Conservation (phyloP, 306 rosid species). For the Astragalus glycyphyllos region DNA sequence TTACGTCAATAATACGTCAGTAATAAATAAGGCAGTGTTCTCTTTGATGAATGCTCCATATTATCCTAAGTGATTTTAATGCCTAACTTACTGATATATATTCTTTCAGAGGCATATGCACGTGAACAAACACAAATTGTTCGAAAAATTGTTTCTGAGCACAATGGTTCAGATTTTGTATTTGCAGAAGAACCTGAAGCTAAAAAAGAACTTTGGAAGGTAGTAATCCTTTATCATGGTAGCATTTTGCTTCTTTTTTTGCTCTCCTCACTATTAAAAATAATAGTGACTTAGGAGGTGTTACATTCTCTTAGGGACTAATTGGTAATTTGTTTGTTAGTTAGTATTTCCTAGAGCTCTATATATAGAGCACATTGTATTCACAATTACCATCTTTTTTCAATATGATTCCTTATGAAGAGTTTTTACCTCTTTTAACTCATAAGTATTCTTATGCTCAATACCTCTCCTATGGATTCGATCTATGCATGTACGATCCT, state of each 20-base stretch:
- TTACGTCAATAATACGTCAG: slow-evolving; percentile 8
- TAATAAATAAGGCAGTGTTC: slow-evolving; percentile 5
- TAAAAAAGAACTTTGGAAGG: slow-evolving; percentile 94
- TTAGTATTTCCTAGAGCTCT: no score
- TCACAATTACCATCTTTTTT: no score
- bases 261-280: no score
- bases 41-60: slow-evolving; percentile 30
- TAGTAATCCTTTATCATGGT: slow-evolving; percentile 35
- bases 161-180: slow-evolving; percentile 94
- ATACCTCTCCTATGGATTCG: no score
- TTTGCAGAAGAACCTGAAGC: slow-evolving; percentile 89
- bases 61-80: slow-evolving; percentile 28
- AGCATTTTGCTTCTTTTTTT: slow-evolving; percentile 1
- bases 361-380: no score
- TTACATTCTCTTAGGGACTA: no score
- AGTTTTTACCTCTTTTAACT: no score
- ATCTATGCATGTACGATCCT: no score
- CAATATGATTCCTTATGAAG: no score
- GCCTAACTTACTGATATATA: slow-evolving; percentile 29
- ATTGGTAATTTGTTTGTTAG: no score
- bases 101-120: slow-evolving; percentile 85
- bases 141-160: slow-evolving; percentile 77
- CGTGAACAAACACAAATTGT: slow-evolving; percentile 91
- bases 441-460: no score
- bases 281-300: no score